Conservation (phyloP, 129 eudicot genomes). For the Arctium minus region DNA sequence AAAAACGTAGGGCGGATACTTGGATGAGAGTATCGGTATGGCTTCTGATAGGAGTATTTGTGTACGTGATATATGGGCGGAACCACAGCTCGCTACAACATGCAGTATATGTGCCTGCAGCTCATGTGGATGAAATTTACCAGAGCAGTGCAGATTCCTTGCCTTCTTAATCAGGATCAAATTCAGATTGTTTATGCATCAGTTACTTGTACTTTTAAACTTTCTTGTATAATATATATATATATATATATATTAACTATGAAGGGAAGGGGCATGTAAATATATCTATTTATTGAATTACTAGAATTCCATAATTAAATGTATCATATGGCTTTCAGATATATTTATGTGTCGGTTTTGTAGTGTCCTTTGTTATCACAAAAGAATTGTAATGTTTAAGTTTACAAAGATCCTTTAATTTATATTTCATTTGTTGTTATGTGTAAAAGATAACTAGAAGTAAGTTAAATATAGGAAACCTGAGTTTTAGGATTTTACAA, state of each 20-base stretch:
- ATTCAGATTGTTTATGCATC: slow-evolving; percentile 14
- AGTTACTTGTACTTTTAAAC: slow-evolving; percentile 16
- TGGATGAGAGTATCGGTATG: slow-evolving; percentile 92
- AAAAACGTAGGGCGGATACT: slow-evolving; percentile 53
- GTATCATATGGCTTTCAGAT: not conserved
- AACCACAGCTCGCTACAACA: slow-evolving; percentile 68
- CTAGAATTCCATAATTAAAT: slow-evolving; percentile 5
- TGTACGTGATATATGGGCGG: slow-evolving; percentile 74
- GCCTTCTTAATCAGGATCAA: slow-evolving; percentile 27
- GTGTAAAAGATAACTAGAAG: too few relatives aligned
- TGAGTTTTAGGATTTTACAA: too few relatives aligned
- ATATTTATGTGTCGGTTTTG: not conserved
- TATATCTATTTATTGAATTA: slow-evolving; percentile 3
- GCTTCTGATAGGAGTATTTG: slow-evolving; percentile 63
- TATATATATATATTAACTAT: not conserved
- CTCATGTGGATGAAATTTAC: slow-evolving; percentile 86
- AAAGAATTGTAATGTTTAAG: too few relatives aligned
- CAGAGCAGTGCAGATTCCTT: slow-evolving; percentile 40
- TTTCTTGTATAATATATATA: slow-evolving; percentile 8
- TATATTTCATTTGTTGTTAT: too few relatives aligned
- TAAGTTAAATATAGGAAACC: too few relatives aligned
- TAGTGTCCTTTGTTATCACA: not conserved
- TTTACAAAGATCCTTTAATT: too few relatives aligned
- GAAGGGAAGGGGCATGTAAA: slow-evolving; percentile 18
- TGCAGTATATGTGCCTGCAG: slow-evolving; percentile 92